Evolutionary conservation across 768 basidiomycete species (phyloP).

Genomic region (Pleurotus sapidus): DNA sequence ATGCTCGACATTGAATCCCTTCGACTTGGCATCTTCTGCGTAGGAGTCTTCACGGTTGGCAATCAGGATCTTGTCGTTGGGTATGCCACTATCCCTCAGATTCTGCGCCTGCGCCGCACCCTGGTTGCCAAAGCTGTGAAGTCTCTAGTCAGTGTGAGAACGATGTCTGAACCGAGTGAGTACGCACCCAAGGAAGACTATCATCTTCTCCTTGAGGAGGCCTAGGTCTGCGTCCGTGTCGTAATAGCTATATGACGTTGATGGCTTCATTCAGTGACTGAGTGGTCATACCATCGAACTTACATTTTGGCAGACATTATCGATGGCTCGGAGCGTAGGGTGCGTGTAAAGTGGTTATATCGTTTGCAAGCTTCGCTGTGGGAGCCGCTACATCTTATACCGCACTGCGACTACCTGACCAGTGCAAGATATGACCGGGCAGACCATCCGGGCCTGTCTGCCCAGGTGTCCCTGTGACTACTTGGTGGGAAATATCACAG

Average conservation of each 20-base stretch:
- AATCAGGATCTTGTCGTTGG: conserved; percentile 58
- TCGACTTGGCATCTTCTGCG: conserved; percentile 52
- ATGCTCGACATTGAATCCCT: conserved; percentile 56
- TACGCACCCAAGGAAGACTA: conserved; percentile 58
- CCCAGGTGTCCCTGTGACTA: neutral
- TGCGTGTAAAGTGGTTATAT: neutral
- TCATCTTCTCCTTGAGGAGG: conserved; percentile 43
- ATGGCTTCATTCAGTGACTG: neutral
- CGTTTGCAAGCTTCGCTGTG: neutral
- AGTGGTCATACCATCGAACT: conserved; percentile 13
- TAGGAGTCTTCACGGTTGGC: conserved; percentile 58
- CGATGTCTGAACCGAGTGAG: neutral
- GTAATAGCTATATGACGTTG: conserved; percentile 41
- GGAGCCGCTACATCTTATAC: neutral
- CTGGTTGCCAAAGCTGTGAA: conserved; percentile 57
- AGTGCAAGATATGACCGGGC: neutral
- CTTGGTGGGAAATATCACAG: neutral
- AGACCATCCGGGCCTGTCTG: neutral
- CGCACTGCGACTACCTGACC: neutral
- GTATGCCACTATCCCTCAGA: conserved; percentile 58
- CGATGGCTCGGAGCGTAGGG: neutral
- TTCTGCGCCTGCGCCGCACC: conserved; percentile 68
- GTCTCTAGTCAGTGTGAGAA: neutral
- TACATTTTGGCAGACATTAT: conserved; percentile 56
- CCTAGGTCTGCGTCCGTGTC: conserved; percentile 58